A percentile compares a stretch with the other conserved stretches of the same genome.
Conservation (phyloP, 345 rosid species). For the Moringa oleifera region DNA sequence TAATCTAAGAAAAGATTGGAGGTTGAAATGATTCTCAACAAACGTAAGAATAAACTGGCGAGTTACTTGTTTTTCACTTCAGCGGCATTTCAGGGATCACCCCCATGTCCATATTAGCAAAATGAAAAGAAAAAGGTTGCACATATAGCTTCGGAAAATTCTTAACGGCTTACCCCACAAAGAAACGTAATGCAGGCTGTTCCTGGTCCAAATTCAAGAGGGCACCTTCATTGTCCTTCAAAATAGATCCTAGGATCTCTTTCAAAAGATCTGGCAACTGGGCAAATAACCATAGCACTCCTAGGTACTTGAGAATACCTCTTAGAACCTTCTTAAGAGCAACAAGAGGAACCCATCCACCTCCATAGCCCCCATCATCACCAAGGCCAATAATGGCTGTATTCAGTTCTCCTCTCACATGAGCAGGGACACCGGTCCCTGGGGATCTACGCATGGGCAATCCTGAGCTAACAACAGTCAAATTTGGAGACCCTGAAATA, state of each 20-base stretch:
- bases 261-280: constrained; percentile 91
- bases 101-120: neutral
- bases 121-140: neutral
- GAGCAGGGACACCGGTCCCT: constrained; percentile 77
- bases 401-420: constrained; percentile 90
- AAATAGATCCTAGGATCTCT: constrained; percentile 89
- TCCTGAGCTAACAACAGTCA: constrained; percentile 53
- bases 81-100: too few species aligned
- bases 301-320: constrained; percentile 94
- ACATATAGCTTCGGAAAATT: neutral
- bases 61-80: too few species aligned
- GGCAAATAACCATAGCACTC: constrained; percentile 94
- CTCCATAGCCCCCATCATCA: constrained; percentile 99
- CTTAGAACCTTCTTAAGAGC: constrained; percentile 97
- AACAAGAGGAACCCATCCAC: constrained; percentile 99
- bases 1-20: too few species aligned
- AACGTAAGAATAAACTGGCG: too few species aligned
- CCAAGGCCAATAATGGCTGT: constrained; percentile 98
- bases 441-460: constrained; percentile 79
- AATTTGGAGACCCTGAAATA: constrained; percentile 55
- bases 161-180: constrained; percentile 76
- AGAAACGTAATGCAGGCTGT: constrained; percentile 96
- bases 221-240: constrained; percentile 91
- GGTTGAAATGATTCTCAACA: too few species aligned
- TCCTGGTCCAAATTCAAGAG: constrained; percentile 97